These are phyloP conservation scores for Raphanus raphanistrum DNA, from an alignment of 345 rosid species.

Conservation along the genomic window DNA sequence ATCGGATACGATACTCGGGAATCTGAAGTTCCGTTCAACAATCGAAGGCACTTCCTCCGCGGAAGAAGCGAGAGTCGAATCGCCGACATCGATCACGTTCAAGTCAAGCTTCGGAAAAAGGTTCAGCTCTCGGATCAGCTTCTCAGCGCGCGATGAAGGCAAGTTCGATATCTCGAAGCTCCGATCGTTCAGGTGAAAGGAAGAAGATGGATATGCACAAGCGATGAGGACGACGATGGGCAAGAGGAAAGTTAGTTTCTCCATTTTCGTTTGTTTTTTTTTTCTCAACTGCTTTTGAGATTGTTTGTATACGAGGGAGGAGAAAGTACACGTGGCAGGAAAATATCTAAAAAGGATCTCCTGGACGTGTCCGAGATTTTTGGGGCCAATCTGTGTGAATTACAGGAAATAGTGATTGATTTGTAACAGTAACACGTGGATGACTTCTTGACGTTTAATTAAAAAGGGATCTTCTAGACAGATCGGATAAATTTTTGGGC, in stretches of 20 bases:
- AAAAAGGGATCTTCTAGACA: neutral
- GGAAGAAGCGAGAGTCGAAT: slow-evolving; percentile 17
- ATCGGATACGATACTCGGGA: slow-evolving; percentile 54
- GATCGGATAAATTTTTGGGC: neutral
- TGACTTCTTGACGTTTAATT: neutral
- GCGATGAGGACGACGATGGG: slow-evolving; percentile 35
- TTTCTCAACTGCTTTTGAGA: neutral
- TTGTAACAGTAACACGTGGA: neutral
- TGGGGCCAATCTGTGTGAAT: slow-evolving; percentile 17
- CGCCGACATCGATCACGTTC: slow-evolving; percentile 48
- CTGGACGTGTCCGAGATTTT: neutral
- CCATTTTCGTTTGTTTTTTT: slow-evolving; percentile 40
- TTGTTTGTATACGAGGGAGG: neutral
- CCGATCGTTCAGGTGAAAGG: slow-evolving; percentile 40
- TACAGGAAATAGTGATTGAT: neutral
- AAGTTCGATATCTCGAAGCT: slow-evolving; percentile 48
- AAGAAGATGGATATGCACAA: slow-evolving; percentile 25
- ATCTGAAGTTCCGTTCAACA: slow-evolving; percentile 66
- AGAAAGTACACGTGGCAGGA: slow-evolving; percentile 8
- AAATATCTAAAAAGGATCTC: neutral
- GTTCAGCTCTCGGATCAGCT: slow-evolving; percentile 82
- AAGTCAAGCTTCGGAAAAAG: slow-evolving; percentile 69
- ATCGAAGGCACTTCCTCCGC: slow-evolving; percentile 35
- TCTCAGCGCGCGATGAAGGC: slow-evolving; percentile 67
- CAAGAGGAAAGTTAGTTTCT: slow-evolving; percentile 27